phyloP scores from a whole-genome alignment of 208 protist species.

The Leishmania guyanensis region DNA sequence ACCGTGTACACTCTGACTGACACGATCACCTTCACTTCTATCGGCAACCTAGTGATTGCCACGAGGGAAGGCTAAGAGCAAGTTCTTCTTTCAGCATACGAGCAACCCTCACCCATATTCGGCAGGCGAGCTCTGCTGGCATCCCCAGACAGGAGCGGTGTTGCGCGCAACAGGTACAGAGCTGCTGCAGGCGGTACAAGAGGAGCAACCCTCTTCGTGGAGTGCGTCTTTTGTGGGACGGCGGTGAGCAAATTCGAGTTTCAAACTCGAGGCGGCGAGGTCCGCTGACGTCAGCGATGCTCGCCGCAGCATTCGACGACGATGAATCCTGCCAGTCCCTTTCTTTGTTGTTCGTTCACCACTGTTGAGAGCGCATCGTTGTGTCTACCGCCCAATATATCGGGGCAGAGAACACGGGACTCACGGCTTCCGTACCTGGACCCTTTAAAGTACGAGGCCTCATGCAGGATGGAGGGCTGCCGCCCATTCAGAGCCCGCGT shows the following conservation, averaged over 20 bases:
- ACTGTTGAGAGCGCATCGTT: background rate
- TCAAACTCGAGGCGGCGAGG: too few relatives aligned
- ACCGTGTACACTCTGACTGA: background rate
- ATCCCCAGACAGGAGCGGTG: background rate
- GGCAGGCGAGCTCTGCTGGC: background rate
- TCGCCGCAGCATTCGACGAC: background rate
- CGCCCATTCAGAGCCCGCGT: constrained; percentile 3
- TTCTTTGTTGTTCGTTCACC: background rate
- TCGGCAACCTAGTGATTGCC: background rate
- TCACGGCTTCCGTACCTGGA: constrained; percentile 3
- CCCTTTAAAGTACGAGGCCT: background rate
- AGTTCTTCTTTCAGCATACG: constrained; percentile 4
- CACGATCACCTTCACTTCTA: background rate
- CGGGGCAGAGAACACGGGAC: background rate
- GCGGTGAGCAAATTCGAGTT: background rate
- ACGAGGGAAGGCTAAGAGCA: background rate
- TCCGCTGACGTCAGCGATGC: background rate
- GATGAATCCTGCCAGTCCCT: background rate
- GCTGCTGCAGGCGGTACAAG: background rate
- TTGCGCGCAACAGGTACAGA: background rate
- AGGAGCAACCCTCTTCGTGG: constrained; percentile 1
- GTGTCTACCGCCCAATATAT: background rate
- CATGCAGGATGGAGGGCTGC: background rate
- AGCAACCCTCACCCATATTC: background rate
- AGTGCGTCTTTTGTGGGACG: background rate